phyloP scores from a whole-genome alignment of 2,329 filamentous ascomycete species.

The Colletotrichum cuscutae region DNA sequence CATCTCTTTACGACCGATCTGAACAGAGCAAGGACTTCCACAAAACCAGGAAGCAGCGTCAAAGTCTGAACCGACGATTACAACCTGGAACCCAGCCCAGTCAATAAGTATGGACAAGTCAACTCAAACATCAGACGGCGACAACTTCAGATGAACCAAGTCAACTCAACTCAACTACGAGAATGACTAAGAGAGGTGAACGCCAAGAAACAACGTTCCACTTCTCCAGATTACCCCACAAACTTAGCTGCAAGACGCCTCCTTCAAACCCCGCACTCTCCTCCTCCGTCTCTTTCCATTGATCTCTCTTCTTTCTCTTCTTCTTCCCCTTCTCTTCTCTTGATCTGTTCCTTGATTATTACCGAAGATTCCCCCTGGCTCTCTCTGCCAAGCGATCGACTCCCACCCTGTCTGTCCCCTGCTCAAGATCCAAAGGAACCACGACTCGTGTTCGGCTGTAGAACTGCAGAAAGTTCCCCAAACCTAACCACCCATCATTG shows the following conservation, averaged over 20 bases:
- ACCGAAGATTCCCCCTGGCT: background rate
- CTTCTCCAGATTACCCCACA: slow-evolving; percentile 28
- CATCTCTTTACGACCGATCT: accelerated
- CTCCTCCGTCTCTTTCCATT: background rate
- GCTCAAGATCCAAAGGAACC: background rate
- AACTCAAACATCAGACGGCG: background rate
- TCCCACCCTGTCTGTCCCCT: background rate
- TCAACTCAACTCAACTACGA: background rate
- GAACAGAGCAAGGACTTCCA: background rate
- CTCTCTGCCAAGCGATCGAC: background rate
- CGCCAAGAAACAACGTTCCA: background rate
- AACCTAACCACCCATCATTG: slow-evolving; percentile 16
- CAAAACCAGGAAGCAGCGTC: no score
- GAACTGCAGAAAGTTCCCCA: slow-evolving; percentile 5
- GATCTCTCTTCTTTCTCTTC: background rate
- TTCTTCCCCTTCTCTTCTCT: background rate
- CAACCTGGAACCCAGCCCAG: no score
- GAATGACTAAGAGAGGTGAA: background rate
- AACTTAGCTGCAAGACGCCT: background rate
- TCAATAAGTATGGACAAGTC: no score
- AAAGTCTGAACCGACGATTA: no score
- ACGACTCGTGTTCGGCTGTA: background rate
- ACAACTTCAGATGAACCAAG: background rate
- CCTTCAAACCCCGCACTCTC: slow-evolving; percentile 7
- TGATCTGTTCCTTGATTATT: background rate